Conservation (phyloP, 371 early-diverging fungal species). For the Cokeromyces recurvatus region DNA sequence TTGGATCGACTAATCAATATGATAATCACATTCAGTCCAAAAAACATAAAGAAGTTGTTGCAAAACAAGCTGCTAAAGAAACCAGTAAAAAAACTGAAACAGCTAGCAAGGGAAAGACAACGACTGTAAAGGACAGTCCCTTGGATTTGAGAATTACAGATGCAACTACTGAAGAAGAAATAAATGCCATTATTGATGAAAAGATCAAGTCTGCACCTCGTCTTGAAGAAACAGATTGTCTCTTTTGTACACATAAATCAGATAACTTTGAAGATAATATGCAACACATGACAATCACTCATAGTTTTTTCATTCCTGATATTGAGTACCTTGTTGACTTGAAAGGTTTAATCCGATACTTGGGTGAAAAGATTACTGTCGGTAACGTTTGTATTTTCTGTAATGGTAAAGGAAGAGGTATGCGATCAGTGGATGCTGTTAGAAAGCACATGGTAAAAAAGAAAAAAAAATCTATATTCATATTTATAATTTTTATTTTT, state of each 20-base stretch:
- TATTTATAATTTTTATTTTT: neutral
- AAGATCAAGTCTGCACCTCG: slow-evolving; percentile 66
- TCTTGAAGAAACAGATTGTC: slow-evolving; percentile 68
- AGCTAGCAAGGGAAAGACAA: slow-evolving; percentile 12
- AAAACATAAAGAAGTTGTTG: slow-evolving; percentile 85
- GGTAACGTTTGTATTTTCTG: slow-evolving; percentile 94
- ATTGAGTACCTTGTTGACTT: slow-evolving; percentile 88
- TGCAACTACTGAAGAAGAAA: slow-evolving; percentile 39
- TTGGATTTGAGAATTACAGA: slow-evolving; percentile 54
- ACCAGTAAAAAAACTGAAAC: neutral
- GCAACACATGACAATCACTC: slow-evolving; percentile 85
- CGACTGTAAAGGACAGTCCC: slow-evolving; percentile 20
- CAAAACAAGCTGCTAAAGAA: slow-evolving; percentile 25
- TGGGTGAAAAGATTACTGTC: slow-evolving; percentile 87
- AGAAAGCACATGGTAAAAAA: slow-evolving; percentile 84
- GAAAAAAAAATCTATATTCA: neutral
- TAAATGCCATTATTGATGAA: slow-evolving; percentile 60
- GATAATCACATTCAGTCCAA: slow-evolving; percentile 84
- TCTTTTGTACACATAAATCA: slow-evolving; percentile 73
- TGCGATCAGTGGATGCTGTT: slow-evolving; percentile 87
- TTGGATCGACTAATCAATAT: slow-evolving; percentile 76
- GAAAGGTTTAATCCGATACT: slow-evolving; percentile 81
- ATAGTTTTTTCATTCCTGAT: slow-evolving; percentile 96
- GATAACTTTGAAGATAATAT: slow-evolving; percentile 78
- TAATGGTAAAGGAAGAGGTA: slow-evolving; percentile 83